Evolutionary conservation across 2,329 filamentous ascomycete species (phyloP), one percentile per base, ranked within the genome.

Genomic region (Penicillium italicum): DNA sequence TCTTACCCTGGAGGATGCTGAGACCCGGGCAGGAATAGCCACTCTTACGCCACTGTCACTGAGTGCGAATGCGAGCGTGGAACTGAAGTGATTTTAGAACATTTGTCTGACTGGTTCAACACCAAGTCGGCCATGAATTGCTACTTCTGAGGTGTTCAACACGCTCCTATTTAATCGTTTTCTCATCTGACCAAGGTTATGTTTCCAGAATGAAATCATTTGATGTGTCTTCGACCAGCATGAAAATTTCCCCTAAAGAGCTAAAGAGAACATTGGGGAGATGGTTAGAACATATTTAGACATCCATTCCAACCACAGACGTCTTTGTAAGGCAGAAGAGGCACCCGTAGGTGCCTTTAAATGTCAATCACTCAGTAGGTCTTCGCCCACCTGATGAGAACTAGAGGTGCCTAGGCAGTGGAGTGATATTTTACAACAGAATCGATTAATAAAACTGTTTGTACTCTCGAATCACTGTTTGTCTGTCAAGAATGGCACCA

Each of bases 1-100:
- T 10, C 42, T 72, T 14, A 72, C 68, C 1, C 48, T 69, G 44
- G 62, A 68, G 24, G 71, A 73, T 60, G 71, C 70, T 1, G 71
- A 73, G 46, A 68, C 60, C 54, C 63, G 69, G 33, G 68, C 61
- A 9, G 70, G 69, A 3, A 45, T 72, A 42, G 51, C 58, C 22
- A 65, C 62, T 3, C 47, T 58, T 4, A 59, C 62, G 3, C 40
- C 61, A 16, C 26, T 68, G 4, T 66, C 65, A 5, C 41, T 68
- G 33, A 70, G 67, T 50, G 63, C 63, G 16, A 69, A 67, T 53
- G 62, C 62, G 7, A 69, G 67, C 28, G 60, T 67, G 34, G 63
- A 69, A 45, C 57, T 65, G 53, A 69, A 69, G 53, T 65, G 44
- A 58, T 41, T 53, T 36, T 43, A n/a, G n/a, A 16, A 45, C 20